Percentiles rank a stretch among this genome's conserved stretches.
Conservation (phyloP, 495 filamentous ascomycete genomes). For the Amniculicola lignicola region DNA sequence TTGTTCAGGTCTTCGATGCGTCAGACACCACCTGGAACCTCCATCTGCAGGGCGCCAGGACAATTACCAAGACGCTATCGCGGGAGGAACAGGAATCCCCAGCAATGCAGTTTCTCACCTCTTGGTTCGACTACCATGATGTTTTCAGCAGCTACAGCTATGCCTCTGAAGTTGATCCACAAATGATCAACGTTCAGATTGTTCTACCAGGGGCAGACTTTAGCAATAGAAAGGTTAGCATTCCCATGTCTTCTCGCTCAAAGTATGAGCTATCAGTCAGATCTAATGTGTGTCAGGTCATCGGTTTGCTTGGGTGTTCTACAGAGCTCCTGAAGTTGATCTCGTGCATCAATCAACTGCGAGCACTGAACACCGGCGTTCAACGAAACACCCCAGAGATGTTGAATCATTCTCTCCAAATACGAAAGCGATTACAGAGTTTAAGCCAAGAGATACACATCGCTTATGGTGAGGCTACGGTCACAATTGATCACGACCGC, state of each 20-base stretch:
- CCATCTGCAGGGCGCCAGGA: constrained; percentile 19
- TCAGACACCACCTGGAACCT: constrained; percentile 13
- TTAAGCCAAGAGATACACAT: constrained; percentile 19
- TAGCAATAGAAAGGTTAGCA: constrained; percentile 3
- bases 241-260: background rate
- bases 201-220: constrained; percentile 8
- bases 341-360: constrained; percentile 20
- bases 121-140: constrained; percentile 22
- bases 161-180: too few species aligned
- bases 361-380: too few species aligned
- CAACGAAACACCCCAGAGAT: background rate
- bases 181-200: background rate
- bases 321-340: constrained; percentile 16
- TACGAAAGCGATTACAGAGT: constrained; percentile 2
- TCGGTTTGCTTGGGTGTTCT: constrained; percentile 19
- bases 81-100: background rate
- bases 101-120: constrained; percentile 3
- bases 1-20: constrained; percentile 19
- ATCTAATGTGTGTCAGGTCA: constrained; percentile 1
- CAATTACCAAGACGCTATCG: background rate
- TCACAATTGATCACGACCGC: constrained; percentile 11
- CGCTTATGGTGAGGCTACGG: background rate
- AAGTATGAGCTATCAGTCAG: too few species aligned
- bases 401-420: background rate
- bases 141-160: constrained; percentile 15